Conservation (phyloP, 306 rosid genomes). For the Cicer judaicum region DNA sequence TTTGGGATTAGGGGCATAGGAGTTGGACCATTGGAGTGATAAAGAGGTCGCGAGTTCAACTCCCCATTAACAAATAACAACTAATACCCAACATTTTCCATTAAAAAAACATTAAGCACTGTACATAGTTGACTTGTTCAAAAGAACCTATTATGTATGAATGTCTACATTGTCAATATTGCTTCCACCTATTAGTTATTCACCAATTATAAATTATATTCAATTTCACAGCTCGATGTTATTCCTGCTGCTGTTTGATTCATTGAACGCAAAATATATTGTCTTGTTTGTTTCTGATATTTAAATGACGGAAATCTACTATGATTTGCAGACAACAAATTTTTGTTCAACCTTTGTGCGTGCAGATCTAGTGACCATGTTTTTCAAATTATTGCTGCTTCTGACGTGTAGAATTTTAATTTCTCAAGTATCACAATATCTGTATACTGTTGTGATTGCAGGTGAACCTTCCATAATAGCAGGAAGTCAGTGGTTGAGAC, state of each 20-base stretch:
- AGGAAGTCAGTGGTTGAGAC: slow-evolving; percentile 35
- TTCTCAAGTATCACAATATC: slow-evolving; percentile 13
- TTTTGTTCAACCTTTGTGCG: neutral
- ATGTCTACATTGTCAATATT: slow-evolving; percentile 36
- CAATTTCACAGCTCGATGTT: slow-evolving; percentile 13
- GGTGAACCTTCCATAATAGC: slow-evolving; percentile 44
- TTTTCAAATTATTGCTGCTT: slow-evolving; percentile 15
- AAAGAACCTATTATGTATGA: slow-evolving; percentile 12
- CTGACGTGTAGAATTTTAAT: slow-evolving; percentile 27
- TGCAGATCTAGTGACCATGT: neutral
- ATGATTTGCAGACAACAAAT: slow-evolving; percentile 29
- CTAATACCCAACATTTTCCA: neutral
- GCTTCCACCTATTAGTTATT: slow-evolving; percentile 36
- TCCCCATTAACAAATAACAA: neutral
- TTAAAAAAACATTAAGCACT: neutral
- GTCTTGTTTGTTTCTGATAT: slow-evolving; percentile 24
- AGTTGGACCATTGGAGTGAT: neutral
- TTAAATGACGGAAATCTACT: slow-evolving; percentile 30
- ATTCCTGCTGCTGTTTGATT: slow-evolving; percentile 33
- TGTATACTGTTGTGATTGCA: slow-evolving; percentile 43
- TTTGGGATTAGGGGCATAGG: neutral
- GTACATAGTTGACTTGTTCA: slow-evolving; percentile 12
- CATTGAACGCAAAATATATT: neutral
- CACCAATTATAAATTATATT: slow-evolving; percentile 31
- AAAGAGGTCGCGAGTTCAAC: neutral